phyloP scores from a whole-genome alignment of 1,284 basidiomycete species.

The Pseudozyma hubeiensis region DNA sequence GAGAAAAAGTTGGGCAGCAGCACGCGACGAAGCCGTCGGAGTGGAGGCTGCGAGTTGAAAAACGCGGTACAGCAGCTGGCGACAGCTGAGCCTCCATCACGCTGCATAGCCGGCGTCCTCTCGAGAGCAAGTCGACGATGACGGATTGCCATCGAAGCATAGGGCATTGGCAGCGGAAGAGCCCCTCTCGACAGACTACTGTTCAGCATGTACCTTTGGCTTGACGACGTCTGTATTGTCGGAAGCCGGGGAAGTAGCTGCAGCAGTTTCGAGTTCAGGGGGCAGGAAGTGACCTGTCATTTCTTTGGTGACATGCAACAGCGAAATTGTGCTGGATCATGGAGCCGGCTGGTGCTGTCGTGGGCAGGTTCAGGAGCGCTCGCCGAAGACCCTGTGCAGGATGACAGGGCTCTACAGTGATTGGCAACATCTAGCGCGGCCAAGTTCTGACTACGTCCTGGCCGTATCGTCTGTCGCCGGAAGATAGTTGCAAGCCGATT shows the following conservation, averaged over 20 bases:
- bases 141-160: neutral
- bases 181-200: neutral
- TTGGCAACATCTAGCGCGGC: no score
- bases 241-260: neutral
- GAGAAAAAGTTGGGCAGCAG: neutral
- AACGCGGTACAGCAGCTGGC: no score
- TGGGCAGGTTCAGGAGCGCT: no score
- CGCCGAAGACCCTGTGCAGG: no score
- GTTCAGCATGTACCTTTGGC: neutral
- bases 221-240: no score
- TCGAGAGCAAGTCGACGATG: neutral
- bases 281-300: constrained; percentile 12
- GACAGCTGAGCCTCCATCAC: neutral
- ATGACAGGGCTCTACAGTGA: no score
- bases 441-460: no score
- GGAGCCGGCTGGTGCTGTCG: neutral
- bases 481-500: no score
- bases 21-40: no score
- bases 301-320: neutral
- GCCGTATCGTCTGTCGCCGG: no score
- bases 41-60: no score
- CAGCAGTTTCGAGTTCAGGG: constrained; percentile 1
- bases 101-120: constrained; percentile 6
- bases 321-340: neutral
- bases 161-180: neutral